A percentile compares a stretch with the other conserved stretches of the same genome.
Evolutionary conservation across 805 yeast species (phyloP).

Genomic region (Huiozyma sinensis): DNA sequence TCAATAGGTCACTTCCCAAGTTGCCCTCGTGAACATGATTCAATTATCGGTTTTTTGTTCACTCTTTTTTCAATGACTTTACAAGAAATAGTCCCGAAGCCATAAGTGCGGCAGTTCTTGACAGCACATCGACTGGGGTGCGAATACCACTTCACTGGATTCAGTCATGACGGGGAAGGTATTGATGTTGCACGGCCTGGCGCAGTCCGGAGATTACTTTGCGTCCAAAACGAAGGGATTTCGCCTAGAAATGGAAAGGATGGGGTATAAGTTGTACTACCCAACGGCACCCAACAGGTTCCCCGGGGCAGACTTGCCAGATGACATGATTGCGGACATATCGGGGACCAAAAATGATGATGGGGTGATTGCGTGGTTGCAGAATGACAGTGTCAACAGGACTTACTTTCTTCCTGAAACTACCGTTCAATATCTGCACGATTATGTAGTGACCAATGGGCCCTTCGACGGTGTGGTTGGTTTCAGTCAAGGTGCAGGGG

Average conservation of each 20-base stretch:
- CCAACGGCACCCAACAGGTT: conserved; percentile 66
- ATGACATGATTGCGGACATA: conserved; percentile 28
- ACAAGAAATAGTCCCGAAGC: no score
- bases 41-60: no score
- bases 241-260: conserved; percentile 49
- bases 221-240: conserved; percentile 79
- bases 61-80: no score
- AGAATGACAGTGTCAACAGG: conserved; percentile 30
- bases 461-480: conserved; percentile 84
- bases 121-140: neutral
- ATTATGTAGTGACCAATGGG: conserved; percentile 44
- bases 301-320: conserved; percentile 53
- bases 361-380: conserved; percentile 59
- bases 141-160: neutral
- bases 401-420: conserved; percentile 25
- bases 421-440: conserved; percentile 33
- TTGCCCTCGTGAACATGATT: no score
- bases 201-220: conserved; percentile 73
- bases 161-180: conserved; percentile 35
- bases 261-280: conserved; percentile 59
- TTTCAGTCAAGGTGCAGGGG: conserved; percentile 90
- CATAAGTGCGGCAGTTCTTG: no score
- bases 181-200: conserved; percentile 81
- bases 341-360: conserved; percentile 15
- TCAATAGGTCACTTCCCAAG: no score